These are phyloP conservation scores for Xylariaceae sp. DNA, from an alignment of 2,329 filamentous ascomycete genomes.

Conservation along the genomic window DNA sequence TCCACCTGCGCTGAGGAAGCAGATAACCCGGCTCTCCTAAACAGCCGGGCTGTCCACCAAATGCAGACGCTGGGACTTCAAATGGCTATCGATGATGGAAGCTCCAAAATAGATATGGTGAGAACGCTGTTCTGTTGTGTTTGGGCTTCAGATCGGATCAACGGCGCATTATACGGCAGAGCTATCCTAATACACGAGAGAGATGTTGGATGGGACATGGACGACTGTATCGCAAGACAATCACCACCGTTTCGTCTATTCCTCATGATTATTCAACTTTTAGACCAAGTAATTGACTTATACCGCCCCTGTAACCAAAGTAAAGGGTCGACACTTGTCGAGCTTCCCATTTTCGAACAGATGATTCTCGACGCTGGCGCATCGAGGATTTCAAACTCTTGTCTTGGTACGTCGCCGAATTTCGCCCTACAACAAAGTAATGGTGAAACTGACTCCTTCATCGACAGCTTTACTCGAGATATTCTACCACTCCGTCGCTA, in stretches of 20 bases:
- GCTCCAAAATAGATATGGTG: conserved; percentile 36
- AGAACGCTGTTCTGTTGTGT: conserved; percentile 49
- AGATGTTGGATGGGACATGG: conserved; percentile 52
- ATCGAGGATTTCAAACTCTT: conserved; percentile 41
- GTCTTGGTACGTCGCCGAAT: conserved; percentile 40
- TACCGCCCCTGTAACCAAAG: conserved; percentile 53
- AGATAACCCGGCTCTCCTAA: conserved; percentile 50
- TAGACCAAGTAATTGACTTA: conserved; percentile 56
- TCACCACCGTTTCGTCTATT: conserved; percentile 54
- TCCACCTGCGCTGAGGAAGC: conserved; percentile 49
- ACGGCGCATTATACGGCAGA: conserved; percentile 55
- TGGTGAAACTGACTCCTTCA: conserved; percentile 14
- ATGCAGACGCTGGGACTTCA: conserved; percentile 54
- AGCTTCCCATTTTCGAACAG: conserved; percentile 53
- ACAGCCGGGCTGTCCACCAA: conserved; percentile 51
- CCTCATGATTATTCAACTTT: conserved; percentile 47
- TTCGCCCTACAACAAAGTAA: neutral
- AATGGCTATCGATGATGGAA: conserved; percentile 31
- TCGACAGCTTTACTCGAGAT: conserved; percentile 53
- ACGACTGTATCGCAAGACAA: conserved; percentile 46
- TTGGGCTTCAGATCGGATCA: conserved; percentile 58
- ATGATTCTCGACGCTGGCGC: conserved; percentile 53
- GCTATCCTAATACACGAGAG: conserved; percentile 57
- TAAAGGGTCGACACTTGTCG: conserved; percentile 44
- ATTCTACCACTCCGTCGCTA: conserved; percentile 61